Percentiles rank a stretch among this genome's conserved stretches.
These are phyloP conservation scores for Globisporangium paddicum DNA, from an alignment of 352 stramenopile species.

Conservation along the genomic window DNA sequence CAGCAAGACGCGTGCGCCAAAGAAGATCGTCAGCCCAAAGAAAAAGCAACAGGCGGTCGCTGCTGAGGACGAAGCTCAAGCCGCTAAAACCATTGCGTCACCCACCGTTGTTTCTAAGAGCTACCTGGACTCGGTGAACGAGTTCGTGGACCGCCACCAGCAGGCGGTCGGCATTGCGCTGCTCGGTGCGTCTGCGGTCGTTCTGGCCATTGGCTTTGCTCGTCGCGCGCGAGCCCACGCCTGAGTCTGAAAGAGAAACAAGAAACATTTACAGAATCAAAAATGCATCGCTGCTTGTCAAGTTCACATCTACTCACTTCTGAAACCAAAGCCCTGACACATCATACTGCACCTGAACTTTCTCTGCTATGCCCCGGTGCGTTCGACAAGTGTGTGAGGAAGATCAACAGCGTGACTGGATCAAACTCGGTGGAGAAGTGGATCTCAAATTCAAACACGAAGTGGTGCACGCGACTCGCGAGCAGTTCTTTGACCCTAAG, in stretches of 20 bases:
- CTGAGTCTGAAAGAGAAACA: not conserved
- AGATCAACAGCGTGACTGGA: too few species aligned
- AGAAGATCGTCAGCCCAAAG: conserved; percentile 18
- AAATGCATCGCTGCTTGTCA: too few species aligned
- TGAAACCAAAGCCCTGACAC: too few species aligned
- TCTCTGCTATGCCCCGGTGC: too few species aligned
- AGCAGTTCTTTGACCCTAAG: too few species aligned
- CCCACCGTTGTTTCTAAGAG: conserved; percentile 2
- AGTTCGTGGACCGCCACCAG: conserved; percentile 47
- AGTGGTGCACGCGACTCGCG: too few species aligned
- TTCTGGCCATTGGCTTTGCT: conserved; percentile 36
- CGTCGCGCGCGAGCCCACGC: conserved; percentile 24
- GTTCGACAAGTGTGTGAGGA: too few species aligned
- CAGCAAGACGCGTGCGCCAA: conserved; percentile 14
- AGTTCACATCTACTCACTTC: too few species aligned
- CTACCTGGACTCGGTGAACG: conserved; percentile 24
- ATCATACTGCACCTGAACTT: too few species aligned
- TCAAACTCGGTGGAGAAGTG: too few species aligned
- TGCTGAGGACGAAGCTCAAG: conserved; percentile 1
- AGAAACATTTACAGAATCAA: not conserved
- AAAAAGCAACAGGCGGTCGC: conserved; percentile 18
- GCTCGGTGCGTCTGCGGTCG: conserved; percentile 29
- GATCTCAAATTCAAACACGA: too few species aligned
- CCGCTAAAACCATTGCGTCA: not conserved
- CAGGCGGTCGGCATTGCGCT: conserved; percentile 36